Percentiles rank a stretch among this genome's conserved stretches.
Conservation (phyloP, 2,329 filamentous ascomycete species). For the Diaporthe sp. region DNA sequence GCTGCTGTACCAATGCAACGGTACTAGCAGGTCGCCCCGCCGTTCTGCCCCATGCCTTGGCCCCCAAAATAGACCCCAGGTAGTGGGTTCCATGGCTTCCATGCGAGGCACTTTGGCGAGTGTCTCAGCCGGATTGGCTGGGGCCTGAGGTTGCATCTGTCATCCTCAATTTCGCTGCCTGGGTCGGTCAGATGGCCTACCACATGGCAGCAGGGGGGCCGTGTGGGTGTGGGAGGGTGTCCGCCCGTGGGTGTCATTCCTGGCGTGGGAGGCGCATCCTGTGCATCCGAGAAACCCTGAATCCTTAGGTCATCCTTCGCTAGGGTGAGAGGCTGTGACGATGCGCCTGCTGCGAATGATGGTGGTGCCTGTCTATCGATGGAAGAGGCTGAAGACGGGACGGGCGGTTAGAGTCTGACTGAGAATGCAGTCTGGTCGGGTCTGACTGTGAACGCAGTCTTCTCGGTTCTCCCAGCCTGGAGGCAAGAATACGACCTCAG, state of each 20-base stretch:
- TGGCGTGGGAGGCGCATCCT: conserved; percentile 38
- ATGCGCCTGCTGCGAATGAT: conserved; percentile 25
- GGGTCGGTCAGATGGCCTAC: conserved; percentile 22
- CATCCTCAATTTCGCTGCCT: conserved; percentile 27
- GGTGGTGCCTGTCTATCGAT: conserved; percentile 22
- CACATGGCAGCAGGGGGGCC: conserved; percentile 38
- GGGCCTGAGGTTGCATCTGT: conserved; percentile 24
- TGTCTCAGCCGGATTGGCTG: conserved; percentile 34
- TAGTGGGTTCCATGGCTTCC: conserved; percentile 24
- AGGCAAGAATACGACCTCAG: conserved; percentile 40
- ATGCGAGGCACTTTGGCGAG: conserved; percentile 19
- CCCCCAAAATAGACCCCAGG: conserved; percentile 37
- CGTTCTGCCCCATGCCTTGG: conserved; percentile 29
- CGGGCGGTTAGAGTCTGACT: conserved; percentile 34
- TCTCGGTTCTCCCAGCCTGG: background rate
- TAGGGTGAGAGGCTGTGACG: conserved; percentile 39
- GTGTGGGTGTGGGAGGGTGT: conserved; percentile 12
- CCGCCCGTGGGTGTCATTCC: conserved; percentile 16
- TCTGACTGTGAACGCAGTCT: conserved; percentile 17
- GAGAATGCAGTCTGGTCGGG: background rate
- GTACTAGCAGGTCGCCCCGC: conserved; percentile 31
- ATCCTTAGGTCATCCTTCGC: conserved; percentile 41
- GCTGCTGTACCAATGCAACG: conserved; percentile 33
- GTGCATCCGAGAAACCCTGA: conserved; percentile 31
- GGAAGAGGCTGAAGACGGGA: conserved; percentile 41